Base-by-base conservation (phyloP, 1,284 basidiomycete species). In the Lentinula novae-zelandiae region DNA sequence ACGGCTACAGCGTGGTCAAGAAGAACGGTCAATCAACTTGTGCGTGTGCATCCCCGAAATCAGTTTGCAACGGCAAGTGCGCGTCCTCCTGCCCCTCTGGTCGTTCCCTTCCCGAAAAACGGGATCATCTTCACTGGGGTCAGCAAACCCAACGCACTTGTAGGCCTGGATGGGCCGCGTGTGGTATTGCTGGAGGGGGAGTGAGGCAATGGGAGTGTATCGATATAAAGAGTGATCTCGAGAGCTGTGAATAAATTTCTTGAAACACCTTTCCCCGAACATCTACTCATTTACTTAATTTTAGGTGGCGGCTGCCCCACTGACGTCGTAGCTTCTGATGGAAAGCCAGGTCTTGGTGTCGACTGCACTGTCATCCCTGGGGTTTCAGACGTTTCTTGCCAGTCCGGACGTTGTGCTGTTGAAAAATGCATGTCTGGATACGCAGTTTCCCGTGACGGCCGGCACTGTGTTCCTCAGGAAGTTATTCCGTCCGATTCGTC, bases 321-420 rank as follows among this genome's bases (percentile, higher is more conserved):
- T 20, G 63, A 63, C 10, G 59, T 65, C 12, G 57, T 61, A 42
- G 60, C 67, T 2, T 65, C 67, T 61, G 48, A 57, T 13, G 58
- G 57, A 33, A 33, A 46, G 5, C 39, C 53, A 2, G 54, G 34
- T 4, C 56, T 33, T 70, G 38, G 67, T 69, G 22, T 67, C 15
- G 83, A 86, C 65, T 85, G 84, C 67, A 80, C 81, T 3, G 73
- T 75, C 10, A 73, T 85, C 40, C 70, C 72, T 5, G 78, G 80
- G 17, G 78, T 82, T 40, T 74, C 75, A 31, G 79, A 82, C 59
- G 83, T 84, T 42, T 71, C 76, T 10, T 86, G 84, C 67, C 59
- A 72, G 6, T 60, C 60, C 6, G 80, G 83, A 13, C 60, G 68
- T 15, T 86, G 84, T 66, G 66, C 74, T 39, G 76, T 84, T 5